Base-by-base conservation (phyloP, 1,139 yeast species). In the Blastobotrys proliferans region DNA sequence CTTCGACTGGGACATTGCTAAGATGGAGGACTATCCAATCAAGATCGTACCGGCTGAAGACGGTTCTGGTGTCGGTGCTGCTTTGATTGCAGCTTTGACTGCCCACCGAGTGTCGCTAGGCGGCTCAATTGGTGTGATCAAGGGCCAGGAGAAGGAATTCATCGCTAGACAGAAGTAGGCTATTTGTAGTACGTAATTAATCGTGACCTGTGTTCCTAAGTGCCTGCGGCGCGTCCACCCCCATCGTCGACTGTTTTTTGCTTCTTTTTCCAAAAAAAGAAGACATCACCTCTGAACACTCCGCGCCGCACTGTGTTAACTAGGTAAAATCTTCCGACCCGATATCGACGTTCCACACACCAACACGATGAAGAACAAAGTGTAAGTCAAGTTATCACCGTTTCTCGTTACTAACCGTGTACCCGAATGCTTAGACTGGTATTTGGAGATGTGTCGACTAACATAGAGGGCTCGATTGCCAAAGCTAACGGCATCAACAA, bases 11-110 rank as follows among this genome's bases (percentile, higher is more conserved):
- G 72, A 74, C 32, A 51, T 60, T 41, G 53, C 58, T 40, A 66
- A 68, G 43, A 69, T 73, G 37, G 61, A 69, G 51, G 79, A 81
- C 52, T 85, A 84, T 62, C 97, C 97, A 52, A 79, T 92, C 60
- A 67, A 72, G 51, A 77, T 90, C 57, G 85, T 84, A 33, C 83
- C 90, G 45, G 97, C 98, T 51, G 97, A 90, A 69, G 98, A 92
- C 70, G 98, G 98, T 56, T 82, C 94, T 43, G 98, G 97, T 69
- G 97, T 85, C 35, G 97, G 97, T 60, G 97, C 97, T 44, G 98
- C 97, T 40, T 77, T 92, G 56, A 90, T 90, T 68, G 97, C 97
- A 44, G 97, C 97, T 45, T 76, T 90, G 67, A 85, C 97, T 44
- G 79, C 82, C 66, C 71, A 78, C 66, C 81, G 97, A 70, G 70